Percentiles rank a stretch among this genome's conserved stretches.
Conservation (phyloP, 805 yeast species). For the Cyberlindnera euphorbiiphila region DNA sequence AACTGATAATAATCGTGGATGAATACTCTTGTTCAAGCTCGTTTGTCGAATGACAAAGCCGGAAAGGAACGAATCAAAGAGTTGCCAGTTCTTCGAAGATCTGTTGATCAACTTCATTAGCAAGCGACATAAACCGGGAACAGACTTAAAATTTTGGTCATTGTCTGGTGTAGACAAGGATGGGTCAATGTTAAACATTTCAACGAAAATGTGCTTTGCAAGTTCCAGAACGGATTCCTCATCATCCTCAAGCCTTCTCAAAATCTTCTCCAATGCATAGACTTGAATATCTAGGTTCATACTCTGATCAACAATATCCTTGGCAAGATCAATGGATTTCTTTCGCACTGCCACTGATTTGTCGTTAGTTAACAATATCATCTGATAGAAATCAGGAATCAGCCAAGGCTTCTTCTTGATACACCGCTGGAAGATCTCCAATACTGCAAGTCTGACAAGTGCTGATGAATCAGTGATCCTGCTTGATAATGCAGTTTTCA, state of each 20-base stretch:
- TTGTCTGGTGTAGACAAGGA: conserved; percentile 1
- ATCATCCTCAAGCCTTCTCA: conserved; percentile 63
- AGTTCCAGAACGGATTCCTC: conserved; percentile 51
- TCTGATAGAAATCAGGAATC: conserved; percentile 45
- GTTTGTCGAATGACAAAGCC: conserved; percentile 37
- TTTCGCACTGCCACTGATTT: conserved; percentile 62
- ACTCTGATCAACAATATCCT: conserved; percentile 40
- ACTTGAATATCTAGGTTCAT: conserved; percentile 31
- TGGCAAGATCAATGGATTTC: conserved; percentile 52
- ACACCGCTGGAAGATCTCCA: conserved; percentile 58
- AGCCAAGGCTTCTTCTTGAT: conserved; percentile 41
- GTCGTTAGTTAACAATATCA: conserved; percentile 39
- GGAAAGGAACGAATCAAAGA: conserved; percentile 46
- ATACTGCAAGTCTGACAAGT: conserved; percentile 69
- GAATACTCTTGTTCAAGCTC: conserved; percentile 19
- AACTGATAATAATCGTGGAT: conserved; percentile 19
- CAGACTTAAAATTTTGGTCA: neutral
- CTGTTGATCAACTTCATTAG: conserved; percentile 1
- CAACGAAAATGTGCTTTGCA: conserved; percentile 36
- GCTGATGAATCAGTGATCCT: conserved; percentile 61
- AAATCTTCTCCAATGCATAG: conserved; percentile 45
- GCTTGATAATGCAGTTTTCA: conserved; percentile 49
- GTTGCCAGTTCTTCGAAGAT: conserved; percentile 30
- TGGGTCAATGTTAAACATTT: conserved; percentile 33
- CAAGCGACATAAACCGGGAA: conserved; percentile 4